Percentiles rank a stretch among this genome's conserved stretches.
phyloP scores from a whole-genome alignment of 2,329 filamentous ascomycete species.

The Colletotrichum sp. region DNA sequence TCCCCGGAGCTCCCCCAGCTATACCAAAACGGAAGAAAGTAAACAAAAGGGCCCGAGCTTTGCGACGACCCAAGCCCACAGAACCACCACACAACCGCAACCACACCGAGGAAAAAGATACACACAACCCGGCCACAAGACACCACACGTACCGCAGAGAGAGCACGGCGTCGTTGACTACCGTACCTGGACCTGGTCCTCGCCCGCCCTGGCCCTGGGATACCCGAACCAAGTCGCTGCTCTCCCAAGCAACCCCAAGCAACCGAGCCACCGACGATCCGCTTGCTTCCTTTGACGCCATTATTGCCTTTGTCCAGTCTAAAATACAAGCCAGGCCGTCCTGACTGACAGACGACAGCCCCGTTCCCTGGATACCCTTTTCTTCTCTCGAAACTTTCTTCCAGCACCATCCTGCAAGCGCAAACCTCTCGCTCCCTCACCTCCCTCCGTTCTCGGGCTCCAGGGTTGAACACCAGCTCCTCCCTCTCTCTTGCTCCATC shows the following conservation, averaged over 20 bases:
- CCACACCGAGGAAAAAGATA: background rate
- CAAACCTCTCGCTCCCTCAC: background rate
- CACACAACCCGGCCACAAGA: background rate
- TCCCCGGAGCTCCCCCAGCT: constrained; percentile 28
- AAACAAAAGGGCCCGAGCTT: constrained; percentile 45
- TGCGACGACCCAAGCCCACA: constrained; percentile 19
- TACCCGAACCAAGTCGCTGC: constrained; percentile 3
- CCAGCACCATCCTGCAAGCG: constrained; percentile 6
- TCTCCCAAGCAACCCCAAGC: constrained; percentile 16
- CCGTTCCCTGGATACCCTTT: constrained; percentile 20
- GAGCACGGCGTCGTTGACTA: background rate
- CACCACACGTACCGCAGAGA: background rate
- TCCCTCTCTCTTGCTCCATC: constrained; percentile 14
- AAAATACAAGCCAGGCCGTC: constrained; percentile 21
- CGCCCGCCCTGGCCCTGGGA: constrained; percentile 1
- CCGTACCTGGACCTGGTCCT: constrained; percentile 4
- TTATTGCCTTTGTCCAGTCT: constrained; percentile 6
- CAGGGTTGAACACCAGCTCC: constrained; percentile 12
- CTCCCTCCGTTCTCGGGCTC: constrained; percentile 19
- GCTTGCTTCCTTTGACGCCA: constrained; percentile 14
- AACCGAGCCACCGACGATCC: constrained; percentile 7
- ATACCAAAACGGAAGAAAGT: constrained; percentile 43
- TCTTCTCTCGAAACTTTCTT: constrained; percentile 19
- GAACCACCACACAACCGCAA: constrained; percentile 3
- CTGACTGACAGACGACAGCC: constrained; percentile 20